Evolutionary conservation across 306 rosid genomes (phyloP), one percentile per base, ranked within the genome.

Genomic region (Sophora flavescens): DNA sequence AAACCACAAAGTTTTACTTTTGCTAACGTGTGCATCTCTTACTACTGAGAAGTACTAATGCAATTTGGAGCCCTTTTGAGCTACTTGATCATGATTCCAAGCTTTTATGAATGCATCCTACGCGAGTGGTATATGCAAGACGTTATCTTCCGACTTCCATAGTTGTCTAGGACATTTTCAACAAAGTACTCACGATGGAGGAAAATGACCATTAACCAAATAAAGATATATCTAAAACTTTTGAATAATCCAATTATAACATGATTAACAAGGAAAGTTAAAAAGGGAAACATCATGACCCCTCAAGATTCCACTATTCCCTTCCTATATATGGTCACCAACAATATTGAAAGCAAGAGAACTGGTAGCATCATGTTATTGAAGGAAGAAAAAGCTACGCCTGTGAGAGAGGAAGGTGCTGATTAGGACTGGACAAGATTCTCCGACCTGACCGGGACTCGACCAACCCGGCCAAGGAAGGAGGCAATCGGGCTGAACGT

Each of bases 161-260:
- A 42, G 33, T 42, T 28, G 45, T 28, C 38, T 4, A 22, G 18
- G 78, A 68, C 72, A 68, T 66, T 61, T 63, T 77, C 84, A 80
- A 82, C 84, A 80, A 82, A 51, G 68, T 52, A 53, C 56, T 38
- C 70, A 85, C 73, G 68, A 80, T 78, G 81, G 32, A 72, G 68
- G 59, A 54, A 78, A 77, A 18, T 42, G 79, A 77, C 58, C 63
- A 53, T 42, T 42, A 78, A 28, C 22, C 3, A 57, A 73, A 30
- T n/a, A 47, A 60, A 62, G 14, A 45, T 28, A n/a, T 17, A 6
- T 30, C 18, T 36, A 54, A 72, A 52, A 67, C 47, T 72, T 81
- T 42, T 32, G 9, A 52, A 56, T 59, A 70, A 39, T 75, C 54
- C 72, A 51, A 53, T 45, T 2, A 30, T 30, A 36, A 62, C 38